Evolutionary conservation across 2,329 filamentous ascomycete species (phyloP).

Genomic region (Ophiostoma pallidulum): DNA sequence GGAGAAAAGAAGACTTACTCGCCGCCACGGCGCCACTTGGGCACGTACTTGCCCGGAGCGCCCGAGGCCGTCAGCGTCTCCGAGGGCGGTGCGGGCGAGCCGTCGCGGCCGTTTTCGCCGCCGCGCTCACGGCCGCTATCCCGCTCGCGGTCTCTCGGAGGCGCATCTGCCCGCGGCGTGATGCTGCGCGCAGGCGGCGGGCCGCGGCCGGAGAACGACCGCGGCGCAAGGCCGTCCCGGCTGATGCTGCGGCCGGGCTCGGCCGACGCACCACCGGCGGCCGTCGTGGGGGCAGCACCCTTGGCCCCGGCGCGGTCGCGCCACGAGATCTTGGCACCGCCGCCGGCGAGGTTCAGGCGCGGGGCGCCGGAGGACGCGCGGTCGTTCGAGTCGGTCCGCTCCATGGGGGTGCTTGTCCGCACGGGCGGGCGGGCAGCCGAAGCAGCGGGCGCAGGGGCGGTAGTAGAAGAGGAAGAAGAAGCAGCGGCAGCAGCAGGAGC

Average conservation of each 20-base stretch:
- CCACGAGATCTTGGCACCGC: conserved; percentile 43
- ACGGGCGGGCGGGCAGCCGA: conserved; percentile 20
- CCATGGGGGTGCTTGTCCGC: conserved; percentile 26
- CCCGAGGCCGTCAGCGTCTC: conserved; percentile 46
- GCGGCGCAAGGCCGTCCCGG: conserved; percentile 19
- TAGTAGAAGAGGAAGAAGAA: conserved; percentile 25
- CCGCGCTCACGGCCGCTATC: conserved; percentile 27
- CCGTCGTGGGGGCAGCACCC: conserved; percentile 18
- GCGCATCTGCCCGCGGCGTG: conserved; percentile 24
- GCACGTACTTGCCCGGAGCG: conserved; percentile 51
- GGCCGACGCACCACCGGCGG: too few relatives aligned
- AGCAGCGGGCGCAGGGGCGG: conserved; percentile 18
- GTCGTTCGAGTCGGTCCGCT: conserved; percentile 36
- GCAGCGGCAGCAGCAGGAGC: conserved; percentile 23
- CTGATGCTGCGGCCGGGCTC: conserved; percentile 12
- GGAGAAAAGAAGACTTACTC: too few relatives aligned
- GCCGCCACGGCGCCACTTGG: conserved; percentile 28
- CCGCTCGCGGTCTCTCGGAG: neutral
- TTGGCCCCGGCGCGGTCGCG: conserved; percentile 50
- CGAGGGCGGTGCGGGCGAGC: conserved; percentile 31
- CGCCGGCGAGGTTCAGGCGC: conserved; percentile 42
- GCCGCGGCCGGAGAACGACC: conserved; percentile 29
- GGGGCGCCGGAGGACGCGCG: conserved; percentile 36
- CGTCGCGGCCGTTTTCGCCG: conserved; percentile 26
- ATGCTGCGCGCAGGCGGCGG: conserved; percentile 34